These are phyloP conservation scores for Pistacia atlantica DNA, from an alignment of 345 rosid genomes.

Conservation along the genomic window DNA sequence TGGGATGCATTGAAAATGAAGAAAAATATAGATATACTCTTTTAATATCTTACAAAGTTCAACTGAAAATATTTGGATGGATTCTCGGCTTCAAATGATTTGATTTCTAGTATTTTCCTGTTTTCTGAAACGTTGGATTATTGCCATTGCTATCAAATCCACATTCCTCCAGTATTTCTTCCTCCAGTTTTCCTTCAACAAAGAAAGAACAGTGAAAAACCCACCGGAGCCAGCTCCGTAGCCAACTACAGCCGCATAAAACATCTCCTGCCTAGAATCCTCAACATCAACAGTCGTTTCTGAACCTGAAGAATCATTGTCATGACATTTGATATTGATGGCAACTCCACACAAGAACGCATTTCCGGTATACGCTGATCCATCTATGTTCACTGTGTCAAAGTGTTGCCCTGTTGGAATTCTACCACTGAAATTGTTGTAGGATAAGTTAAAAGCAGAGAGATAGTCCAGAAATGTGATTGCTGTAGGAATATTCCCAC, in stretches of 20 bases:
- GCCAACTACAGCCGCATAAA: slow-evolving; percentile 16
- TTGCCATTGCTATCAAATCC: slow-evolving; percentile 6
- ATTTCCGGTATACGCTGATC: slow-evolving; percentile 22
- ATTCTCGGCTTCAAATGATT: too few species aligned
- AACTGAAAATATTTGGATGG: too few species aligned
- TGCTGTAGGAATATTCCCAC: neutral
- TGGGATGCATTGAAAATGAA: too few species aligned
- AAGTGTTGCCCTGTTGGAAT: slow-evolving; percentile 7
- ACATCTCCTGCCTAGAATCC: slow-evolving; percentile 1
- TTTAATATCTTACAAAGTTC: too few species aligned
- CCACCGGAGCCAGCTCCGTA: slow-evolving; percentile 28
- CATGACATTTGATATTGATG: slow-evolving; percentile 7
- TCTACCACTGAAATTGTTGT: slow-evolving; percentile 7
- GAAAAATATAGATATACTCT: too few species aligned
- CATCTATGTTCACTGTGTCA: slow-evolving; percentile 29
- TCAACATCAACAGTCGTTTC: neutral
- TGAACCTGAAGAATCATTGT: neutral
- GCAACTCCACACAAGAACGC: slow-evolving; percentile 26
- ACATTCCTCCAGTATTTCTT: slow-evolving; percentile 17
- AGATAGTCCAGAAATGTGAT: neutral
- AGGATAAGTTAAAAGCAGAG: neutral
- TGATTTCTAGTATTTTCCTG: neutral
- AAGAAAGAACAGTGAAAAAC: slow-evolving; percentile 14
- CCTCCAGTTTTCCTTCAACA: slow-evolving; percentile 19
- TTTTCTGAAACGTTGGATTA: neutral